Base-by-base conservation (phyloP, 2,329 filamentous ascomycete genomes). In the Calonectria pseudoreteaudii region DNA sequence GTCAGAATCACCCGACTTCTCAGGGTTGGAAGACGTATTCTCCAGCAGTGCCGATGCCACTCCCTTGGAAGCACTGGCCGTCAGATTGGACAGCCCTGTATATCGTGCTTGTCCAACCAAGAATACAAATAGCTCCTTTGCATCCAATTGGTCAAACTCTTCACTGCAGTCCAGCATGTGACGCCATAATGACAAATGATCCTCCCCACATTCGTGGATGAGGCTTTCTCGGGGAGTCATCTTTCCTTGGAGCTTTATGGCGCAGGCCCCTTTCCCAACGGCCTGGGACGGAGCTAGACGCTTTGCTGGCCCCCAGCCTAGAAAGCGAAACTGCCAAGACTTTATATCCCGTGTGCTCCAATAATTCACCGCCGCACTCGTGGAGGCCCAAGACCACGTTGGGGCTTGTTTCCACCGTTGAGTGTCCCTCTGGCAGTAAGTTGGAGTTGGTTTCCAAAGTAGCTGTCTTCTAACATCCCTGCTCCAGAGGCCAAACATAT, bases 381-480 rank as follows among this genome's bases (percentile, higher is more conserved):
- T 47, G n/a, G 66, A 58, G 11, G 10, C 7, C 36, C 50, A 58
- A 18, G 66, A 68, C 66, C 66, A 68, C 6, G 66, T 68, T 31
- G 66, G 50, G 30, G 20, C 36, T n/a, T 68, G 34, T n/a, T 28
- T 44, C 16, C 26, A 11, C n/a, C 50, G 26, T 47, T 20, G 66
- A 28, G 16, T 14, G 23, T 26, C 8, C 13, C 0, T 34, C 3
- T 13, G 10, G 23, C 11, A 1, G 31, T 7, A 10, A 10, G 8
- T 10, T 34, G 10, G 31, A 11, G 31, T 34, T 34, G 31, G 6
- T 34, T 18, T 0, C 66, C 50, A 68, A 18, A 44, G 14, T 9
- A 68, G 41, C 16, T 31, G 23, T 10, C 53, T n/a, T 20, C 49
- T 38, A 3, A 36, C 13, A 28, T 58, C 14, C 13, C 30, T 30